Percentiles rank a stretch among this genome's conserved stretches.
Conservation (phyloP, 2,329 filamentous ascomycete genomes). For the Aureobasidium sp. region DNA sequence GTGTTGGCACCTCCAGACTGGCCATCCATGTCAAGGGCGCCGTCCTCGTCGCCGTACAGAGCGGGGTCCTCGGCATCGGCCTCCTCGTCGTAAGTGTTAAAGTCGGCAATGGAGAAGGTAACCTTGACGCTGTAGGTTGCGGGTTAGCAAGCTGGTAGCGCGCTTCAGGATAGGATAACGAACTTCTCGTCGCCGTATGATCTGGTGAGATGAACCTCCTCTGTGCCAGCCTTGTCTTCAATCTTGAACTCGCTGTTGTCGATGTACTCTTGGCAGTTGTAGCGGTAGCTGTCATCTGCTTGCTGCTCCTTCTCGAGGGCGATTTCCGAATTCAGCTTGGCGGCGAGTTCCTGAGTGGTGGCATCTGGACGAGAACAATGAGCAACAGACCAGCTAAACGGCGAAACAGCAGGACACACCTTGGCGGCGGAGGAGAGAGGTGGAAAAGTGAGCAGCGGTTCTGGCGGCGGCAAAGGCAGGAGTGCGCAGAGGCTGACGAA, state of each 20-base stretch:
- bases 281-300: slow-evolving; percentile 52
- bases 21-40: slow-evolving; percentile 33
- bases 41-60: slow-evolving; percentile 28
- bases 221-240: slow-evolving; percentile 71
- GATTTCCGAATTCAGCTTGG: slow-evolving; percentile 79
- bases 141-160: slow-evolving; percentile 12
- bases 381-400: not conserved
- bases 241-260: slow-evolving; percentile 71
- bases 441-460: slow-evolving; percentile 34
- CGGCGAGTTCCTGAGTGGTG: slow-evolving; percentile 70
- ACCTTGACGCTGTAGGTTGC: slow-evolving; percentile 56
- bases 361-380: not conserved
- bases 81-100: slow-evolving; percentile 43
- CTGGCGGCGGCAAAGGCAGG: slow-evolving; percentile 17
- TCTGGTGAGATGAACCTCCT: slow-evolving; percentile 79
- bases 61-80: slow-evolving; percentile 23
- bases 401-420: slow-evolving; percentile 16
- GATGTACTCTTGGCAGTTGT: slow-evolving; percentile 70
- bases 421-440: slow-evolving; percentile 31
- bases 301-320: slow-evolving; percentile 73
- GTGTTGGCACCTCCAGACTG: slow-evolving; percentile 50
- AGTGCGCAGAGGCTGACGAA: slow-evolving; percentile 27
- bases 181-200: slow-evolving; percentile 83
- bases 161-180: slow-evolving; percentile 26
- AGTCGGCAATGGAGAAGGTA: slow-evolving; percentile 76